Percentiles rank a stretch among this genome's conserved stretches.
Evolutionary conservation across 2,329 filamentous ascomycete genomes (phyloP).

Genomic region (Zasmidium angulare): DNA sequence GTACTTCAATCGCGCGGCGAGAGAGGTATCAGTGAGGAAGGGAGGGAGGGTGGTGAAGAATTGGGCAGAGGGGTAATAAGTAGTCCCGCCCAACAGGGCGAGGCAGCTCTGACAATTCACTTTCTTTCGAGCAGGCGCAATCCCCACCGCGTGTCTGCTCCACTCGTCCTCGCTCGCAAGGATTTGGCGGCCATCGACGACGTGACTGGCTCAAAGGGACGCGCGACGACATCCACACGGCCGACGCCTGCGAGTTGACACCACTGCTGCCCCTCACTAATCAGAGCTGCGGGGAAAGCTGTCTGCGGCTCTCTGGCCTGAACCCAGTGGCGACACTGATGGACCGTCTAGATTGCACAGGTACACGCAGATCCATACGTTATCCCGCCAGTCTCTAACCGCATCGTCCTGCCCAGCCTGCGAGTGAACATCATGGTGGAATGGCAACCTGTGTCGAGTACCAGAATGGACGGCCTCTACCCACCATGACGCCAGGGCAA

Average conservation of each 20-base stretch:
- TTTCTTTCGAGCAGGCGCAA: conserved; percentile 8
- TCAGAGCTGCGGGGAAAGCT: conserved; percentile 6
- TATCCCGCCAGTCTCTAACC: background rate
- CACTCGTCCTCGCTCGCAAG: conserved; percentile 28
- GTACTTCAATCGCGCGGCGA: conserved; percentile 25
- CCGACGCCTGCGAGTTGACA: background rate
- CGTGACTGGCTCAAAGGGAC: conserved; percentile 1
- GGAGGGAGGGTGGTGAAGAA: conserved; percentile 7
- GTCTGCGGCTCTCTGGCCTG: background rate
- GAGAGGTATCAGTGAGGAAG: conserved; percentile 8
- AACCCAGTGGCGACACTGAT: conserved; percentile 1
- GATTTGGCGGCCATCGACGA: conserved; percentile 10
- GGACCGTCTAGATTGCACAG: conserved; percentile 1
- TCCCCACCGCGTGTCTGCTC: conserved; percentile 18
- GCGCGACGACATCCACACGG: background rate
- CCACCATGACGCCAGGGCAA: background rate
- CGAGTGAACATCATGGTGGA: conserved; percentile 3
- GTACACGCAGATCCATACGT: background rate
- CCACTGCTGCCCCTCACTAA: background rate
- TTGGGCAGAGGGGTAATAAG: conserved; percentile 25
- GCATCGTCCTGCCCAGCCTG: background rate
- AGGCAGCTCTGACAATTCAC: conserved; percentile 17
- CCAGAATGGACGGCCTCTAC: background rate
- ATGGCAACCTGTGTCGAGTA: background rate
- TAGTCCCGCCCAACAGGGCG: conserved; percentile 11